phyloP scores from a whole-genome alignment of 2,329 filamentous ascomycete genomes.

The Fusarium sp. region DNA sequence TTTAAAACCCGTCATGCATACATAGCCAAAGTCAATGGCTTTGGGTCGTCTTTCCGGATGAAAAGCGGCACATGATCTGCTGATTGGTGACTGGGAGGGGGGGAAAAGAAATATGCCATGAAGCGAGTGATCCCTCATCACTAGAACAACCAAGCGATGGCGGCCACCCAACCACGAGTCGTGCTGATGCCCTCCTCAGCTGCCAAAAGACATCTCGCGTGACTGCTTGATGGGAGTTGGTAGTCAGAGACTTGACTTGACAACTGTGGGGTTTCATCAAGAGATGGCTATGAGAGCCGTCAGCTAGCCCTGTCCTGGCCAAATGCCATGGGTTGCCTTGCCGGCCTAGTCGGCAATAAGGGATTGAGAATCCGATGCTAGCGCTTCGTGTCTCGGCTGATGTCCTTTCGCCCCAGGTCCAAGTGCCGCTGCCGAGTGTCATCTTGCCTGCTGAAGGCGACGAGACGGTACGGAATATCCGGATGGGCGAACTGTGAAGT shows the following conservation, averaged over 20 bases:
- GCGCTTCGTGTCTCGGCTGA: constrained; percentile 1
- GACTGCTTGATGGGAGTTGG: neutral
- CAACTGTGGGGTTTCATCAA: neutral
- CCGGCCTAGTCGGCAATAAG: constrained; percentile 6
- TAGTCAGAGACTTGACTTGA: neutral
- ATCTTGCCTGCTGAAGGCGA: neutral
- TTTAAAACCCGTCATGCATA: neutral
- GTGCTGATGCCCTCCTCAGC: neutral
- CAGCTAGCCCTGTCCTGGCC: neutral
- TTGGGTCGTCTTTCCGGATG: constrained; percentile 2
- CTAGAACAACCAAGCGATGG: constrained; percentile 10
- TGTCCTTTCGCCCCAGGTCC: constrained; percentile 1
- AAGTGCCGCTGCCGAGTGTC: neutral
- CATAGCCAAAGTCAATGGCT: constrained; percentile 8
- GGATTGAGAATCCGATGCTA: constrained; percentile 19
- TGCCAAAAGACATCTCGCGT: neutral
- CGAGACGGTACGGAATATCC: neutral
- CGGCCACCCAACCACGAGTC: neutral
- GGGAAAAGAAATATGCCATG: constrained; percentile 1
- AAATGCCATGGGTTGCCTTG: neutral
- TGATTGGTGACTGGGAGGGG: constrained; percentile 6
- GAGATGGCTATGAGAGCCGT: neutral
- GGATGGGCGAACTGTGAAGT: neutral
- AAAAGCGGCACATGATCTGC: constrained; percentile 17
- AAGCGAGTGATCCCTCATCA: constrained; percentile 3